Percentiles rank a stretch among this genome's conserved stretches.
phyloP scores from a whole-genome alignment of 2,329 filamentous ascomycete genomes.

The Colletotrichum lini region DNA sequence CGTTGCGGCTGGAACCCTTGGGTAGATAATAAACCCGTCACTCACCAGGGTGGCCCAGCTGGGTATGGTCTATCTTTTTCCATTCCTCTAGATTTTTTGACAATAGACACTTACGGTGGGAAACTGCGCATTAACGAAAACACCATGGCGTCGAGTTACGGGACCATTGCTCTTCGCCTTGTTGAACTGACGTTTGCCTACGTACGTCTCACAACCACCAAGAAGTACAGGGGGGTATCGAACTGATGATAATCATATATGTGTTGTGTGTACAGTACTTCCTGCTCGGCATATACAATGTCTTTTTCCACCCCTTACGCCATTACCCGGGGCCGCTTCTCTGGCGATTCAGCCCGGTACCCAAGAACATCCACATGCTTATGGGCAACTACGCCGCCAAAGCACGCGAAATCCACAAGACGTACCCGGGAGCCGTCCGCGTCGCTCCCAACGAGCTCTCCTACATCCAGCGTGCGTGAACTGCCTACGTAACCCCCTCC shows the following conservation, averaged over 20 bases:
- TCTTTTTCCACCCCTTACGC: slow-evolving; percentile 53
- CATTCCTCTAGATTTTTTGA: neutral
- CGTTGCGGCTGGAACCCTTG: neutral
- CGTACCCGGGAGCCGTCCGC: slow-evolving; percentile 54
- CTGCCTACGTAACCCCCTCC: neutral
- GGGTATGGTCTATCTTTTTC: neutral
- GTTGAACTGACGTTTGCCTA: neutral
- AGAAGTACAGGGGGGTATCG: too few relatives aligned
- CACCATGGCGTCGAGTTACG: slow-evolving; percentile 21
- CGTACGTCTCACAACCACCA: neutral
- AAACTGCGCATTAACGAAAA: neutral
- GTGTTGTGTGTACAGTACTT: slow-evolving; percentile 9
- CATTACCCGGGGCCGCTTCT: slow-evolving; percentile 49
- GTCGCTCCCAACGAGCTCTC: slow-evolving; percentile 57
- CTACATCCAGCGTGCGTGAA: slow-evolving; percentile 47
- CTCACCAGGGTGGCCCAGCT: too few relatives aligned
- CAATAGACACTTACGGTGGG: too few relatives aligned
- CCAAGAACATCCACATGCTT: slow-evolving; percentile 25
- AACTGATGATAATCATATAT: neutral
- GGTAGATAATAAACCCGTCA: neutral
- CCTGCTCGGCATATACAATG: slow-evolving; percentile 48
- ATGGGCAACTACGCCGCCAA: slow-evolving; percentile 27
- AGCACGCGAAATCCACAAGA: slow-evolving; percentile 41
- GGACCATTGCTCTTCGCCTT: neutral
- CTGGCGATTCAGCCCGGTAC: slow-evolving; percentile 33